phyloP scores from a whole-genome alignment of 208 protist genomes.

The Crithidia thermophila region DNA sequence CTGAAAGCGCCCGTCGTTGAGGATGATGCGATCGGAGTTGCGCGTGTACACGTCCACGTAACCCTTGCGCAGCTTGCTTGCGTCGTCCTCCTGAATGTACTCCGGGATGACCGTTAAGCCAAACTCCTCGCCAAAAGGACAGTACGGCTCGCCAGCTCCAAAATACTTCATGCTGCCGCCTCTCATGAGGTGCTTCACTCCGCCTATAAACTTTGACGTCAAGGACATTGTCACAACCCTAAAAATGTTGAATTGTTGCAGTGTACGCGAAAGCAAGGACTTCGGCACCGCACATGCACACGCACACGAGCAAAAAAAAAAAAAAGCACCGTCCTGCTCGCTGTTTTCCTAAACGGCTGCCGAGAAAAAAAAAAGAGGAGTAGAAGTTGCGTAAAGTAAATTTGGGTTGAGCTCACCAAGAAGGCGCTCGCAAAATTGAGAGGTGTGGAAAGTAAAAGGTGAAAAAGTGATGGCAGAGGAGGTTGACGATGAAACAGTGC shows the following conservation, averaged over 20 bases:
- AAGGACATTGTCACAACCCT: conserved; percentile 29
- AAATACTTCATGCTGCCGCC: conserved; percentile 80
- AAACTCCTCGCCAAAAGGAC: conserved; percentile 87
- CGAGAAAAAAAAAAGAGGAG: too few species aligned
- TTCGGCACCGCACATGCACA: too few species aligned
- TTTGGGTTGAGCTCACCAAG: too few species aligned
- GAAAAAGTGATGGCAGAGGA: too few species aligned
- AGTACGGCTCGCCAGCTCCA: conserved; percentile 74
- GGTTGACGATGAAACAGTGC: too few species aligned
- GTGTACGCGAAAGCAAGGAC: background rate
- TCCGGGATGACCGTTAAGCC: conserved; percentile 84
- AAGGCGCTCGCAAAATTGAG: too few species aligned
- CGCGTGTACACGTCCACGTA: conserved; percentile 89
- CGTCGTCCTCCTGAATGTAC: conserved; percentile 76
- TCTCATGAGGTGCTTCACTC: conserved; percentile 57
- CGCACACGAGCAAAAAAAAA: too few species aligned
- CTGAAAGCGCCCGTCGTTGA: conserved; percentile 89
- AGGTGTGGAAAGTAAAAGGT: too few species aligned
- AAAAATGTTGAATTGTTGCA: too few species aligned
- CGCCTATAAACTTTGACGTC: conserved; percentile 36
- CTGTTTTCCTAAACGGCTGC: too few species aligned
- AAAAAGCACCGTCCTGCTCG: too few species aligned
- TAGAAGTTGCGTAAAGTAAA: too few species aligned
- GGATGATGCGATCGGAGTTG: conserved; percentile 68
- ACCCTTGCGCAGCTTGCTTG: conserved; percentile 59